Evolutionary conservation across 208 protist species (phyloP).

Genomic region (Acanthamoeba lenticulata): DNA sequence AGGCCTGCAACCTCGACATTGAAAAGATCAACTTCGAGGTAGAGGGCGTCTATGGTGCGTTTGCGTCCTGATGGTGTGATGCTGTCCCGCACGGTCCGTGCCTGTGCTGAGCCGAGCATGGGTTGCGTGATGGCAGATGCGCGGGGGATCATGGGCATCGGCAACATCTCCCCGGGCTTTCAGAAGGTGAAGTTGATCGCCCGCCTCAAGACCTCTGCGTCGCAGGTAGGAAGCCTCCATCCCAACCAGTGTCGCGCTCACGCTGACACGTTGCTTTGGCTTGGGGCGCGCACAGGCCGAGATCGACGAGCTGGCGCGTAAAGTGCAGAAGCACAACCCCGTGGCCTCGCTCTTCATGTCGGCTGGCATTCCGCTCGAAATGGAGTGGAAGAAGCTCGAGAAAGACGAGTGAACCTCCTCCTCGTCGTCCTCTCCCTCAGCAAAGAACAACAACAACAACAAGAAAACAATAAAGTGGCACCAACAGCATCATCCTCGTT

Average conservation of each 20-base stretch:
- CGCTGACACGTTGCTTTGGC: background rate
- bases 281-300: no score
- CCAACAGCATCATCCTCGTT: no score
- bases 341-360: background rate
- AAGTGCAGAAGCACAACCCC: slow-evolving; percentile 49
- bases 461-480: no score
- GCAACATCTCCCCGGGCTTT: background rate
- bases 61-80: background rate
- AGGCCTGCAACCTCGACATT: slow-evolving; percentile 3
- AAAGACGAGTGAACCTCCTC: background rate
- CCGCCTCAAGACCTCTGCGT: background rate
- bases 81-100: background rate
- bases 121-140: background rate
- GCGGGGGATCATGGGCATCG: slow-evolving; percentile 9
- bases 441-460: no score
- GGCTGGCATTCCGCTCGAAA: background rate
- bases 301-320: background rate
- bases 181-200: slow-evolving; percentile 39
- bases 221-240: background rate
- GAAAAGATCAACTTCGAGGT: slow-evolving; percentile 37
- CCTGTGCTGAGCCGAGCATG: no score
- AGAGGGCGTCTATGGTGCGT: background rate
- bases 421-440: no score
- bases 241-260: background rate
- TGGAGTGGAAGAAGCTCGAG: slow-evolving; percentile 41